Conservation (phyloP, 306 rosid genomes). For the Pachyrhizus erosus region DNA sequence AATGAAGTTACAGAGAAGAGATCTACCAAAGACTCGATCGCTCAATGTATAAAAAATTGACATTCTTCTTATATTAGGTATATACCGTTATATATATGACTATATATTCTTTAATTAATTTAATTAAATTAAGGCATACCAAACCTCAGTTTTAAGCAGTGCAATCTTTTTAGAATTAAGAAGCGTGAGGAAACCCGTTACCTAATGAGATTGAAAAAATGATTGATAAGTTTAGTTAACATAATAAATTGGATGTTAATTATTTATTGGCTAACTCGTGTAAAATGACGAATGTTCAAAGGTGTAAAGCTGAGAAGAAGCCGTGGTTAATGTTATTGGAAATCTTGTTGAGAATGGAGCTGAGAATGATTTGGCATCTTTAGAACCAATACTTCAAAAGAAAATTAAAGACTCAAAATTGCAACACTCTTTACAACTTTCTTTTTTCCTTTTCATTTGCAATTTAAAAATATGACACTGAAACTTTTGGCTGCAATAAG, state of each 20-base stretch:
- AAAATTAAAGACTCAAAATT: neutral
- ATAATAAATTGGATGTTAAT: neutral
- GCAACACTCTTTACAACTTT: too few species aligned
- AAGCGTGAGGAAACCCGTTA: constrained; percentile 35
- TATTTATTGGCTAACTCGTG: neutral
- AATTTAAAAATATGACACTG: too few species aligned
- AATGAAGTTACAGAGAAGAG: neutral
- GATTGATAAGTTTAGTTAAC: neutral
- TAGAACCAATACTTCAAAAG: neutral
- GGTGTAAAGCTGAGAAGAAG: neutral
- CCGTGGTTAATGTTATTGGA: neutral
- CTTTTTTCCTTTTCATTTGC: too few species aligned
- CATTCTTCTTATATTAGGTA: constrained; percentile 19
- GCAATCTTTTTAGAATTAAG: constrained; percentile 22
- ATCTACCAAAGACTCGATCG: neutral
- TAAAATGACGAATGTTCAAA: neutral
- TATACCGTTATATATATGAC: constrained; percentile 26
- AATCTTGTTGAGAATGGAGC: neutral
- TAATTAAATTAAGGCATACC: constrained; percentile 6
- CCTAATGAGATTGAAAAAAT: neutral
- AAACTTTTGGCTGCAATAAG: too few species aligned
- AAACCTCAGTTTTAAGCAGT: neutral
- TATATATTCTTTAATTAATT: neutral
- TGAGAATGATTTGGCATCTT: neutral
- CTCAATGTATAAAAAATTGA: neutral